A percentile compares a stretch with the other conserved stretches of the same genome.
phyloP scores from a whole-genome alignment of 768 basidiomycete species.

The Melanogaster broomeanus region DNA sequence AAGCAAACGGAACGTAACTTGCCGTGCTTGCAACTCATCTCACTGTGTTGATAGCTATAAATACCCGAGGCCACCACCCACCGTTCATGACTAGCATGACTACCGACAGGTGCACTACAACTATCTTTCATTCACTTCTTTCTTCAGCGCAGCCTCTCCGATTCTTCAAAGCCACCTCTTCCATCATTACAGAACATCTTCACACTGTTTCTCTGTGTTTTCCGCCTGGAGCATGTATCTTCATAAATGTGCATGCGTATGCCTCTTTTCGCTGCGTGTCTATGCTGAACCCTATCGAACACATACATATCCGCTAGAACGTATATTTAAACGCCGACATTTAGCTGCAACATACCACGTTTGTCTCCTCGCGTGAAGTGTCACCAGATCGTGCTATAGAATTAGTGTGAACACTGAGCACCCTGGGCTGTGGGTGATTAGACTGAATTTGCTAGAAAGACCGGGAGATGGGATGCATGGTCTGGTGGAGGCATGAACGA shows the following conservation, averaged over 20 bases:
- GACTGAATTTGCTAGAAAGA: not conserved
- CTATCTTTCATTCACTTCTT: constrained; percentile 18
- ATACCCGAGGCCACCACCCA: constrained; percentile 16
- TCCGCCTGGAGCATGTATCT: constrained; percentile 26
- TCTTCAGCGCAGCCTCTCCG: constrained; percentile 17
- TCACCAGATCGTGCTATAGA: not conserved
- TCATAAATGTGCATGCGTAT: constrained; percentile 28
- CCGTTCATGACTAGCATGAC: constrained; percentile 25
- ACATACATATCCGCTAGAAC: constrained; percentile 28
- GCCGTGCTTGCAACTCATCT: constrained; percentile 16
- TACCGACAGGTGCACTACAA: constrained; percentile 25
- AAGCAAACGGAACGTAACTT: constrained; percentile 29
- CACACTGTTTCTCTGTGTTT: constrained; percentile 12
- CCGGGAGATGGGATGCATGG: not conserved
- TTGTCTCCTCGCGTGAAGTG: not conserved
- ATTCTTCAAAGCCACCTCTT: constrained; percentile 9
- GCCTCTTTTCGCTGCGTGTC: constrained; percentile 15
- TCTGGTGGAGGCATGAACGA: too few relatives aligned
- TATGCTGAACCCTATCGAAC: constrained; percentile 22
- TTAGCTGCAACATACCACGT: constrained; percentile 11
- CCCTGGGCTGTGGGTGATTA: not conserved
- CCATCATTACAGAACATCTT: constrained; percentile 17
- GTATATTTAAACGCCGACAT: constrained; percentile 13
- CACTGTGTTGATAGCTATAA: constrained; percentile 24
- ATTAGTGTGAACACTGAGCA: not conserved